A percentile compares a stretch with the other conserved stretches of the same genome.
Evolutionary conservation across 2,329 filamentous ascomycete genomes (phyloP).

Genomic region (Calonectria leucothoes): DNA sequence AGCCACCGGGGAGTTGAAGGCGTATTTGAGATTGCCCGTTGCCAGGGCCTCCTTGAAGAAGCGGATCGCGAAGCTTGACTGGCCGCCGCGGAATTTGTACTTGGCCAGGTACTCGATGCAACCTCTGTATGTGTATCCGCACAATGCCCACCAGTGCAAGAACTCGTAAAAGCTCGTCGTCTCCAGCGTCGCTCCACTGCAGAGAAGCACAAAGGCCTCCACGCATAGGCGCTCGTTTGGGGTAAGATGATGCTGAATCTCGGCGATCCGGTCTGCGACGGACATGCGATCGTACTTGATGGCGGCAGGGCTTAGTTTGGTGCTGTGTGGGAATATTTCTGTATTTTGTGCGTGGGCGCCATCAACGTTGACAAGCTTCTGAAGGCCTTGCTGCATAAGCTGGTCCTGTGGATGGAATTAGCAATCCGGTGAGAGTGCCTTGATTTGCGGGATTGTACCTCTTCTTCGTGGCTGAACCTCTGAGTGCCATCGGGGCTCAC

Average conservation of each 20-base stretch:
- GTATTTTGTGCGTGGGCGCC: slow-evolving; percentile 50
- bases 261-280: slow-evolving; percentile 53
- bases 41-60: slow-evolving; percentile 57
- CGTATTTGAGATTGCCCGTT: slow-evolving; percentile 53
- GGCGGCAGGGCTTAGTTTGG: slow-evolving; percentile 46
- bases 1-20: slow-evolving; percentile 52
- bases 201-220: slow-evolving; percentile 55
- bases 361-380: slow-evolving; percentile 60
- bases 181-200: slow-evolving; percentile 55
- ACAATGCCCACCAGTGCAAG: slow-evolving; percentile 60
- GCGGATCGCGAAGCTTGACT: slow-evolving; percentile 56
- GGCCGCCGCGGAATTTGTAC: slow-evolving; percentile 56
- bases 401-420: slow-evolving; percentile 29
- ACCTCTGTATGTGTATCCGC: slow-evolving; percentile 53
- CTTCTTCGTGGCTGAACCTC: slow-evolving; percentile 55
- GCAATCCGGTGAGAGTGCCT: not conserved
- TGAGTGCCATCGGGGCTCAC: slow-evolving; percentile 42
- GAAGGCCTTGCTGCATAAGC: slow-evolving; percentile 47
- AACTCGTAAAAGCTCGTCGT: slow-evolving; percentile 59
- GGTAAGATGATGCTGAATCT: slow-evolving; percentile 52
- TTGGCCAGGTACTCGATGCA: slow-evolving; percentile 53
- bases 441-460: slow-evolving; percentile 36
- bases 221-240: slow-evolving; percentile 53
- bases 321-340: slow-evolving; percentile 55
- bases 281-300: slow-evolving; percentile 53